Conservation (phyloP, 176 grass and related monocot genomes). For the Eremochloa ophiuroides region DNA sequence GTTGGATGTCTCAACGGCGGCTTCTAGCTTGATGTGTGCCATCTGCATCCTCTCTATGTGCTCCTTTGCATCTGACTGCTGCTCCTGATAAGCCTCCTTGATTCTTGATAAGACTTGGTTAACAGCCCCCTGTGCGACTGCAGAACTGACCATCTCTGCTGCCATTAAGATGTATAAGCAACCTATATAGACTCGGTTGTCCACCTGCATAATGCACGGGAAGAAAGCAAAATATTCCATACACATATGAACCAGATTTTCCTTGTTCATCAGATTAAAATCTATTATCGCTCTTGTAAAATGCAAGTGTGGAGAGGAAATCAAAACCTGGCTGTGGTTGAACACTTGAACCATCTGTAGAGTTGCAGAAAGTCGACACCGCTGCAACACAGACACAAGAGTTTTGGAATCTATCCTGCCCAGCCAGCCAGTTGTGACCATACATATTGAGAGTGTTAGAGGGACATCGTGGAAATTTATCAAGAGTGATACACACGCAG, state of each 20-base stretch:
- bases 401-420: no score
- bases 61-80: background rate
- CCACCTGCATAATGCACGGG: background rate
- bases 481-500: no score
- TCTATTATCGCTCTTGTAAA: no score
- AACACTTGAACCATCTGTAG: no score
- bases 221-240: background rate
- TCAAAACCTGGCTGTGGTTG: no score
- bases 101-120: background rate
- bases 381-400: no score
- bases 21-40: background rate
- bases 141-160: background rate
- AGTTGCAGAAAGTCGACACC: no score
- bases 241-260: background rate
- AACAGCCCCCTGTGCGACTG: background rate
- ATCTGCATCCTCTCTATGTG: constrained; percentile 3
- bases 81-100: background rate
- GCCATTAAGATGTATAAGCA: background rate
- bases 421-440: no score
- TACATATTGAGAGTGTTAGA: no score
- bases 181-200: background rate
- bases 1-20: background rate
- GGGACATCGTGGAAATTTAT: no score
- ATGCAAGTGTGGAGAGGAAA: no score
- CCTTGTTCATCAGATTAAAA: no score